Evolutionary conservation across 2,329 filamentous ascomycete species (phyloP), one percentile per base, ranked within the genome.

Genomic region (Calonectria hawksworthii): DNA sequence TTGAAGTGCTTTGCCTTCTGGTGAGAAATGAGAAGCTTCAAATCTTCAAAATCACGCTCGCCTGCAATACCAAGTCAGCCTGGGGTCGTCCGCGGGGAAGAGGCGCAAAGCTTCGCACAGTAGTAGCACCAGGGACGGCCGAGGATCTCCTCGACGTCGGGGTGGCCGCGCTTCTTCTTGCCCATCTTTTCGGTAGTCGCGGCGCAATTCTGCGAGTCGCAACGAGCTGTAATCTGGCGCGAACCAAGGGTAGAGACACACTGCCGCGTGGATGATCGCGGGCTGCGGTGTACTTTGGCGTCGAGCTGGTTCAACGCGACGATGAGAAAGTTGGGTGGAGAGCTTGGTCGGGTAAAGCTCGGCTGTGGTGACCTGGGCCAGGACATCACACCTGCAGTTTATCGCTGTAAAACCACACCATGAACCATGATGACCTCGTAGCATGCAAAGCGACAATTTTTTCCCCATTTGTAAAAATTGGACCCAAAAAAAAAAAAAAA

Each of bases 1-100:
- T 98, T 98, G 90, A 98, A 99, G 86, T 99, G 97, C 87, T 99
- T 99, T n/a, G 96, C 96, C 85, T 98, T 99, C 83, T 99, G 97
- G 85, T 99, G 97, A 73, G 95, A 96, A 80, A 98, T 98, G 77
- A 99, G 92, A 80, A 99, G 96, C 89, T 98, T 98, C 61, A 98
- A 86, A 85, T 99, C 97, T 85, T 99, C 96, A 84, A 99, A 99
- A 87, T 99, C 96, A 87, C 96, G 94, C 87, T 99, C 97, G 86
- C 92, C 92, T 93, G 70, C 3, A 23, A 68, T 36, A 18, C 9
- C 52, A 72, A 23, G 44, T 77, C 81, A 82, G 84, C 82, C 72
- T 83, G 75, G 23, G 64, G 8, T 23, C n/a, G 30, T 34, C n/a
- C 13, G 47, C 21, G 66, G 56, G 66, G 68, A 18, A 23, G 56